These are phyloP conservation scores for Colletotrichum abscissum DNA, from an alignment of 2,329 filamentous ascomycete species.

Conservation along the genomic window DNA sequence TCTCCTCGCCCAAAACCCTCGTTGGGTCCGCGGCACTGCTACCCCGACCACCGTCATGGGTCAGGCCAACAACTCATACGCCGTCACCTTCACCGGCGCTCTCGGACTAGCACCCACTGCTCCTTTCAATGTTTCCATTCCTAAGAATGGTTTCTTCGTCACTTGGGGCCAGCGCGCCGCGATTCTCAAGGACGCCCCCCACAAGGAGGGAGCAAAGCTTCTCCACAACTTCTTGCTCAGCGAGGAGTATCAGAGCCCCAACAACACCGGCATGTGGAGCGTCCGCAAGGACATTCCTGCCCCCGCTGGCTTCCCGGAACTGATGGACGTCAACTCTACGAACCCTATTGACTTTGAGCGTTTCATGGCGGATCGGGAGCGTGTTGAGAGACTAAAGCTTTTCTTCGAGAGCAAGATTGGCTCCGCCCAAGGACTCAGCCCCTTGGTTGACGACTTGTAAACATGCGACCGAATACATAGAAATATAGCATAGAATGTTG, in stretches of 20 bases:
- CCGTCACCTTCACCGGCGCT: constrained; percentile 47
- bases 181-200: constrained; percentile 60
- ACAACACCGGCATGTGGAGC: constrained; percentile 44
- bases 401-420: constrained; percentile 57
- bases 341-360: constrained; percentile 50
- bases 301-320: constrained; percentile 43
- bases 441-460: constrained; percentile 43
- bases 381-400: constrained; percentile 53
- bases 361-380: constrained; percentile 54
- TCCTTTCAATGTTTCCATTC: constrained; percentile 42
- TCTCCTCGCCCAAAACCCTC: constrained; percentile 59
- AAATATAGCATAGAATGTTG: neutral
- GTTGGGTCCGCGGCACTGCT: constrained; percentile 63
- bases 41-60: constrained; percentile 52
- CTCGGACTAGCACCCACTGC: constrained; percentile 35
- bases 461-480: neutral
- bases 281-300: constrained; percentile 47
- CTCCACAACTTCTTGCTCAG: constrained; percentile 59
- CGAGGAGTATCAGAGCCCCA: constrained; percentile 48
- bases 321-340: constrained; percentile 44
- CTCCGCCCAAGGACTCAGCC: constrained; percentile 53
- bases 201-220: constrained; percentile 62
- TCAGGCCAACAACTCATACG: constrained; percentile 42
- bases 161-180: constrained; percentile 60
- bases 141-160: constrained; percentile 53